Evolutionary conservation across 2,329 filamentous ascomycete species (phyloP).

Genomic region (Sodiomyces alkalinus): DNA sequence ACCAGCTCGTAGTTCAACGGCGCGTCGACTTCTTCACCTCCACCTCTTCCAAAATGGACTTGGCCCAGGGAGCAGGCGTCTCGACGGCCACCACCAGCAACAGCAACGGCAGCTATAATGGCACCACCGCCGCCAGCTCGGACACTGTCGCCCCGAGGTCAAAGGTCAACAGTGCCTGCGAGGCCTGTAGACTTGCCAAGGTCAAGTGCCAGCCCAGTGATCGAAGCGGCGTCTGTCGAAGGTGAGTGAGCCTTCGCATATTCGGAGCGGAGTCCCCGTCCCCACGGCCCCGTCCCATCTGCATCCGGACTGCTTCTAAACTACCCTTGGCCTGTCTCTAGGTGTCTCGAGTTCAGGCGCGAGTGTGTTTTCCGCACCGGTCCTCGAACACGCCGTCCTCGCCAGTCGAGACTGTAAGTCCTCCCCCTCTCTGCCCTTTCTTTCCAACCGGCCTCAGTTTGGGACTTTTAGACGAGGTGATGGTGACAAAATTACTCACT

Average conservation of each 20-base stretch:
- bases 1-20: too few relatives aligned
- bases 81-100: too few relatives aligned
- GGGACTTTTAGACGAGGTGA: too few relatives aligned
- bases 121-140: too few relatives aligned
- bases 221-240: slow-evolving; percentile 32
- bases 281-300: background rate
- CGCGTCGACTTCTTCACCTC: too few relatives aligned
- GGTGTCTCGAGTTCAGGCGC: slow-evolving; percentile 35
- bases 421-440: background rate
- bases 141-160: too few relatives aligned
- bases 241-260: slow-evolving; percentile 18
- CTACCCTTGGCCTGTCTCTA: slow-evolving; percentile 11
- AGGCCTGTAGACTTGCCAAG: slow-evolving; percentile 38
- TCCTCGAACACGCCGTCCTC: slow-evolving; percentile 31
- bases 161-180: slow-evolving; percentile 27
- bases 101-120: too few relatives aligned
- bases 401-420: slow-evolving; percentile 26
- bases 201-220: slow-evolving; percentile 34
- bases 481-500: too few relatives aligned
- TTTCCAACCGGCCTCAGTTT: background rate
- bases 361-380: slow-evolving; percentile 37
- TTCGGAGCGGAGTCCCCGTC: background rate
- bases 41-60: too few relatives aligned
- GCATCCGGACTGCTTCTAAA: too few relatives aligned
- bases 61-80: too few relatives aligned